These are phyloP conservation scores for Calvatia gigantea DNA, from an alignment of 768 basidiomycete species.

Conservation along the genomic window DNA sequence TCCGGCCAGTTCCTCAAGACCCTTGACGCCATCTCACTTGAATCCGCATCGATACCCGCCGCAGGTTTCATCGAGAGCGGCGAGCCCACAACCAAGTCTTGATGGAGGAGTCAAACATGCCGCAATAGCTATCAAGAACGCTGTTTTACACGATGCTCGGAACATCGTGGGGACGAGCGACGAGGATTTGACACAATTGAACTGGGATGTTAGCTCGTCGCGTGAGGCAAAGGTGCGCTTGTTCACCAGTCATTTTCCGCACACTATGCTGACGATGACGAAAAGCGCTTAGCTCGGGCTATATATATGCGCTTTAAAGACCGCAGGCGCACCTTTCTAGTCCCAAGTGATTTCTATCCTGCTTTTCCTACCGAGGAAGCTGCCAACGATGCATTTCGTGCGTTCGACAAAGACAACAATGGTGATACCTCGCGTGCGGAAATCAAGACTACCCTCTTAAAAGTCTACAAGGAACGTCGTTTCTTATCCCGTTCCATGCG, in stretches of 20 bases:
- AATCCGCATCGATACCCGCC: conserved; percentile 42
- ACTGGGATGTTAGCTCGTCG: conserved; percentile 52
- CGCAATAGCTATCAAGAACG: conserved; percentile 64
- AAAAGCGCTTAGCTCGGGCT: conserved; percentile 62
- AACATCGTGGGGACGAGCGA: conserved; percentile 52
- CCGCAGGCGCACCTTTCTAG: conserved; percentile 52
- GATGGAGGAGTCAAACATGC: conserved; percentile 49
- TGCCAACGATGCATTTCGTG: conserved; percentile 65
- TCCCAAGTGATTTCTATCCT: conserved; percentile 67
- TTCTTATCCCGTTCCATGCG: conserved; percentile 74
- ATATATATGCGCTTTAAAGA: conserved; percentile 64
- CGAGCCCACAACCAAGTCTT: conserved; percentile 23
- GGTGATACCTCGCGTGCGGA: conserved; percentile 76
- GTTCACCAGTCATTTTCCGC: neutral
- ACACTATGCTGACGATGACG: neutral
- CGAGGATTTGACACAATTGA: conserved; percentile 37
- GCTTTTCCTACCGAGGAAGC: conserved; percentile 57
- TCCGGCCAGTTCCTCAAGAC: conserved; percentile 8
- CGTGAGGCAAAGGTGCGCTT: conserved; percentile 62
- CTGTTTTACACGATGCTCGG: conserved; percentile 72
- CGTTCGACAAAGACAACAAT: conserved; percentile 75
- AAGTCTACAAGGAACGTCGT: conserved; percentile 75
- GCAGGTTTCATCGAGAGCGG: conserved; percentile 6
- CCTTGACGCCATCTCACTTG: conserved; percentile 17
- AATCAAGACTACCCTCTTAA: conserved; percentile 64